A percentile compares a stretch with the other conserved stretches of the same genome.
phyloP scores from a whole-genome alignment of 225 moss, liverwort and hornwort species.

The Antitrichia curtipendula region DNA sequence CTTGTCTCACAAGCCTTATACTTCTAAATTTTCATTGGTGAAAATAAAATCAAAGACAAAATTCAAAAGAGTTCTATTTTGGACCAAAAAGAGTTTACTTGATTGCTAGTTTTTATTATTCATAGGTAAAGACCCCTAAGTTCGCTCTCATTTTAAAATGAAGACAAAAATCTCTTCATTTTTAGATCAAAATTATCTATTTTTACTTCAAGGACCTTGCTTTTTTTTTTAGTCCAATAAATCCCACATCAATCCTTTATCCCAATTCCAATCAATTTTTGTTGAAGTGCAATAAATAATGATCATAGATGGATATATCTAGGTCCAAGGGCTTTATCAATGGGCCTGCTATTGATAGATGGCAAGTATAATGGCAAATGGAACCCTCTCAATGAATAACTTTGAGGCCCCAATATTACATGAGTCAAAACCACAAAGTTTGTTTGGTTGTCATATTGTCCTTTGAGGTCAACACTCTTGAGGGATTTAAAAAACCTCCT shows the following conservation, averaged over 20 bases:
- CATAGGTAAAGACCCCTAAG: fast-evolving
- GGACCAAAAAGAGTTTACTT: too few species aligned
- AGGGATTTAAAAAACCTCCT: fast-evolving
- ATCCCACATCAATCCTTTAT: too few species aligned
- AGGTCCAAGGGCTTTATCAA: too few species aligned
- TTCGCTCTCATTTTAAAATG: neutral
- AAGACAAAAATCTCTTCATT: neutral
- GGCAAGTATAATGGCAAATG: neutral
- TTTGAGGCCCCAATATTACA: neutral
- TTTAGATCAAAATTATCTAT: too few species aligned
- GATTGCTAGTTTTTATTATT: neutral
- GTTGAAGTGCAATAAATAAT: neutral
- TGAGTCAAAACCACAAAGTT: fast-evolving
- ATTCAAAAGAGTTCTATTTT: too few species aligned
- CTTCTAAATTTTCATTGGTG: neutral
- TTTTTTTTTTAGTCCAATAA: neutral
- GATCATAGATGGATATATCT: neutral
- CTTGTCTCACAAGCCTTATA: neutral
- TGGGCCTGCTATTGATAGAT: fast-evolving
- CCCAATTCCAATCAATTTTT: neutral
- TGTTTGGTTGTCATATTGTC: fast-evolving
- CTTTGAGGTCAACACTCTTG: fast-evolving
- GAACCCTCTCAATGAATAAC: neutral
- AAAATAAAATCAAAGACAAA: neutral
- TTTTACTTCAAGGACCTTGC: fast-evolving